Evolutionary conservation across 805 yeast genomes (phyloP), one percentile per base, ranked within the genome.

Genomic region (Yarrowia sp.): DNA sequence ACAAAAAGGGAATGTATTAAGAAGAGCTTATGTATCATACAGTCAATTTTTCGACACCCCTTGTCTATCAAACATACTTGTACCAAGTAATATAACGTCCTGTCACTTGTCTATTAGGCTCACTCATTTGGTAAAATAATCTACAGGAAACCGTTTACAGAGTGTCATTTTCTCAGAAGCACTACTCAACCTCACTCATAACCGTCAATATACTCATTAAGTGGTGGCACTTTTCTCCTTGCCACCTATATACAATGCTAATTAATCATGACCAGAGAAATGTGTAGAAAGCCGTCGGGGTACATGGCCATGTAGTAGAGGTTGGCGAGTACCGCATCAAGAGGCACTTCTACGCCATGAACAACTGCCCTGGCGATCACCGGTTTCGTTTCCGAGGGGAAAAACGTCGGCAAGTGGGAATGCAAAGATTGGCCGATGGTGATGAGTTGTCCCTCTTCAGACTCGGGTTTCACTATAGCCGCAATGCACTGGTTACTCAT

Each of bases 251-350:
- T 56, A 56, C 63, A 56, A 49, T 49, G 53, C 43, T 15, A 41
- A 41, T 59, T 45, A 12, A 76, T 76, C 77, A 83, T 78, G n/a
- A 78, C 75, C 26, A 85, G 77, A 38, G 81, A 77, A 8, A 87
- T 74, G 74, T 90, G 91, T 59, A 90, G 74, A 74, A 87, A 89
- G 15, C 92, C 90, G 77, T 89, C 95, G 22, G 86, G 75, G 70
- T 84, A 86, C 71, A 81, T 76, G 65, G 85, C 79, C 42, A 80
- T 77, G 16, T 73, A 71, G 72, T 83, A 86, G 11, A 89, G 70
- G 3, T 83, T 86, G 10, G 74, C 75, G 5, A 89, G 65, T 0
- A 86, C 83, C 0, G 82, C 76, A 0, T 78, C 73, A 67, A 82
- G 63, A 0, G 88, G 86, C 0, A 88, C 70, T 1, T 75, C 74